These are phyloP conservation scores for Microstroma glucosiphilum DNA, from an alignment of 1,284 basidiomycete species.

Conservation along the genomic window DNA sequence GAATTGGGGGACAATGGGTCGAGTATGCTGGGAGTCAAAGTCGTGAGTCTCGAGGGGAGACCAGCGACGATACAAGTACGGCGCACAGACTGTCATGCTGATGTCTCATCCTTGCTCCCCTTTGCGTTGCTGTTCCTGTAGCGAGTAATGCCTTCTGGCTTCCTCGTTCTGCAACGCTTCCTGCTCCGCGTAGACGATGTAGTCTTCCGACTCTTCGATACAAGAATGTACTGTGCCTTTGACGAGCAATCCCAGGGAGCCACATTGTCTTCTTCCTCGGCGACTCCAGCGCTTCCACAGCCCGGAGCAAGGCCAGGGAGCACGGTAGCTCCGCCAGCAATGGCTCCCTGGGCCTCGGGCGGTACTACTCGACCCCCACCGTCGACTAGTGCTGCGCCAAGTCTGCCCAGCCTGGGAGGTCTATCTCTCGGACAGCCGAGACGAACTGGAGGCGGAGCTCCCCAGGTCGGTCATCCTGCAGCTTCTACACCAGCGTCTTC, in stretches of 20 bases:
- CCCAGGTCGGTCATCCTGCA: no score
- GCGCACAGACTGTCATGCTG: no score
- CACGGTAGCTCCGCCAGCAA: not conserved
- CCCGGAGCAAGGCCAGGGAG: not conserved
- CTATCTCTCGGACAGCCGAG: constrained; percentile 6
- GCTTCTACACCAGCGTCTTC: not conserved
- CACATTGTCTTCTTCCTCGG: not conserved
- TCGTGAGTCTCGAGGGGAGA: constrained; percentile 11
- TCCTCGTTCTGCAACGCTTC: constrained; percentile 84
- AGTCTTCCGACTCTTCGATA: constrained; percentile 83
- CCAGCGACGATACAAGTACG: no score
- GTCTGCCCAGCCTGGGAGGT: not conserved
- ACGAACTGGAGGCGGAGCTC: not conserved
- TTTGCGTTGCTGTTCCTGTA: constrained; percentile 53
- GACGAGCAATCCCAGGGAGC: constrained; percentile 12
- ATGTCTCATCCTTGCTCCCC: no score
- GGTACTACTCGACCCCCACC: not conserved
- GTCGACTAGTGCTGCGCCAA: not conserved
- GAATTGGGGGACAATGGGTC: constrained; percentile 49
- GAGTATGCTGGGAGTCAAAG: constrained; percentile 45
- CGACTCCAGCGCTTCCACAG: not conserved
- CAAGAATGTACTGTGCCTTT: constrained; percentile 82
- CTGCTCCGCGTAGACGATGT: constrained; percentile 94
- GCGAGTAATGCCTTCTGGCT: constrained; percentile 92
- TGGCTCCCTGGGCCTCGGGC: constrained; percentile 2